Conservation (phyloP, 371 early-diverging fungal genomes). For the Actinomortierella ambigua region DNA sequence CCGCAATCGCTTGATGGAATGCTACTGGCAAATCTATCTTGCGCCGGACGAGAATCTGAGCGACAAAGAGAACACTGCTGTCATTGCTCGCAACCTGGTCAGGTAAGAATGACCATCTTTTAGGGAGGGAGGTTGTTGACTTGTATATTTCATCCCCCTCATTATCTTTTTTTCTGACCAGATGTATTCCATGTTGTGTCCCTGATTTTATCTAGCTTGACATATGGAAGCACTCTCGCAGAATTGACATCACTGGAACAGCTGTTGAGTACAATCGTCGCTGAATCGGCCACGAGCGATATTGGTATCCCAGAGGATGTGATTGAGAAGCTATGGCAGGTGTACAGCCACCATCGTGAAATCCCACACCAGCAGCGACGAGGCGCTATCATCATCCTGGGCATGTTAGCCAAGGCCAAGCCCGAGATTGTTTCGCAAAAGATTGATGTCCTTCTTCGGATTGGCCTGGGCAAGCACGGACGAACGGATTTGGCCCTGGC, state of each 20-base stretch:
- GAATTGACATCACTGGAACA: conserved; percentile 95
- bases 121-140: conserved; percentile 13
- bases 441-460: conserved; percentile 77
- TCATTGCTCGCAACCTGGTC: conserved; percentile 75
- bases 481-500: conserved; percentile 82
- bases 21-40: conserved; percentile 82
- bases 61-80: conserved; percentile 65
- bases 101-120: conserved; percentile 32
- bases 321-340: conserved; percentile 84
- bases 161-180: not conserved
- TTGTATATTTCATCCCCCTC: too few species aligned
- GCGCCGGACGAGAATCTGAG: conserved; percentile 62
- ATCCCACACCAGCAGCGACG: conserved; percentile 78
- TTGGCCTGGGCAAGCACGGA: conserved; percentile 88
- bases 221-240: conserved; percentile 84
- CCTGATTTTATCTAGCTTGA: conserved; percentile 63
- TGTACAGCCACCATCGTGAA: conserved; percentile 78
- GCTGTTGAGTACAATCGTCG: conserved; percentile 77
- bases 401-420: conserved; percentile 89
- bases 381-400: conserved; percentile 90
- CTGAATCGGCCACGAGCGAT: conserved; percentile 49
- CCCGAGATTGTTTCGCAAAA: conserved; percentile 81
- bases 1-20: conserved; percentile 76
- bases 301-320: conserved; percentile 65
- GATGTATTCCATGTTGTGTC: too few species aligned